Conservation (phyloP, 495 filamentous ascomycete genomes). For the Neurospora tetraspora region DNA sequence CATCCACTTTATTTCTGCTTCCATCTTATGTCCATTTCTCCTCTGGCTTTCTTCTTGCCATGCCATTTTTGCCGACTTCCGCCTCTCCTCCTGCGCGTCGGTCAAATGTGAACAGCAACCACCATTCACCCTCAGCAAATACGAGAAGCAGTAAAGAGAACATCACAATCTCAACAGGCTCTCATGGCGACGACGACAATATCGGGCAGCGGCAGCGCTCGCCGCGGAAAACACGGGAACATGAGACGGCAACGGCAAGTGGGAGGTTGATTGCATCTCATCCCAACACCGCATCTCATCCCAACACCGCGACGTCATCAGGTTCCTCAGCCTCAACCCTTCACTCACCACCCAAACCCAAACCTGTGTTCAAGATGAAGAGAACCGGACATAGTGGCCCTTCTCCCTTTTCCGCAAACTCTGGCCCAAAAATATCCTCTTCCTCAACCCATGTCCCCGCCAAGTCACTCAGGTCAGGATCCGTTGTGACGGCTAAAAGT, state of each 20-base stretch:
- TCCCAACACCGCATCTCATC: background rate
- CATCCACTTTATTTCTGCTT: background rate
- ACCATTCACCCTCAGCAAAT: background rate
- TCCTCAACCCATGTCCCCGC: background rate
- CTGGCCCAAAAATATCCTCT: background rate
- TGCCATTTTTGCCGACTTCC: background rate
- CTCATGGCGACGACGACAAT: background rate
- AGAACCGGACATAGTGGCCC: slow-evolving; percentile 8
- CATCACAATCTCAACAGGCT: background rate
- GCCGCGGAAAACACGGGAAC: background rate
- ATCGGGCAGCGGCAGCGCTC: background rate
- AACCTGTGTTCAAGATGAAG: slow-evolving; percentile 12
- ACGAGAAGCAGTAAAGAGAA: background rate
- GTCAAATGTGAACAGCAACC: background rate
- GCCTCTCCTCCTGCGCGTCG: background rate
- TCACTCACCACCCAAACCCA: background rate
- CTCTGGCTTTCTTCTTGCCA: background rate
- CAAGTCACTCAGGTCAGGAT: slow-evolving; percentile 9
- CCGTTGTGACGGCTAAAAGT: background rate
- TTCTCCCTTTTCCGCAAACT: slow-evolving; percentile 1
- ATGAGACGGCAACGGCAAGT: background rate
- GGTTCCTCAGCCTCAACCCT: background rate
- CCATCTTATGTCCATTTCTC: background rate
- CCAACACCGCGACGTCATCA: background rate
- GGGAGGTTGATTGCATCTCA: background rate